A percentile compares a stretch with the other conserved stretches of the same genome.
phyloP scores from a whole-genome alignment of 352 stramenopile species.

The Thalassiosira sp. region DNA sequence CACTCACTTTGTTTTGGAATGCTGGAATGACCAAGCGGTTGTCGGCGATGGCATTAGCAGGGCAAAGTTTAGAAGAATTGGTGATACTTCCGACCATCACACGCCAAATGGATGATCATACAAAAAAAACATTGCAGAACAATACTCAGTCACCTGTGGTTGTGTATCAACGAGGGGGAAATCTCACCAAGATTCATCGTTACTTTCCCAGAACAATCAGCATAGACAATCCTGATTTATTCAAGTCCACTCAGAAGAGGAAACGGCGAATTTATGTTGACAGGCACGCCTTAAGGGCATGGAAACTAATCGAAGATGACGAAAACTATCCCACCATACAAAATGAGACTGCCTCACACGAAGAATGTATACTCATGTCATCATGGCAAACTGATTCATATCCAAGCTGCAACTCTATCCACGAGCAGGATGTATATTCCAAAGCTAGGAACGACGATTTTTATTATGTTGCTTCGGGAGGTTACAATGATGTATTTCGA shows the following conservation, averaged over 20 bases:
- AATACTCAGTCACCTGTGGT: too few relatives aligned
- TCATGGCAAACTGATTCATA: slow-evolving; percentile 19
- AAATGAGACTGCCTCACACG: background rate
- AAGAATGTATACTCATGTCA: slow-evolving; percentile 14
- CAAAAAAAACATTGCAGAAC: too few relatives aligned
- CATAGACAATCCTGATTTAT: background rate
- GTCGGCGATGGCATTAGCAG: background rate
- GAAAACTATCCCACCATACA: slow-evolving; percentile 4
- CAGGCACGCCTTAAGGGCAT: background rate
- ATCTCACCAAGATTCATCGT: background rate
- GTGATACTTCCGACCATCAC: background rate
- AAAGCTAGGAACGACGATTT: slow-evolving; percentile 8
- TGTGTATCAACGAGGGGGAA: too few relatives aligned
- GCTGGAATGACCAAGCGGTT: background rate
- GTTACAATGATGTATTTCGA: slow-evolving; percentile 31
- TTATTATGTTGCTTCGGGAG: slow-evolving; percentile 15
- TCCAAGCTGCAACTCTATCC: slow-evolving; percentile 30
- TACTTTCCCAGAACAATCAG: background rate
- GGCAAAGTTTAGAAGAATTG: background rate
- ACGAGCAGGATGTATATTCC: slow-evolving; percentile 10
- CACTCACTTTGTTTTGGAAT: background rate
- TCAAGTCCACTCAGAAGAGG: background rate
- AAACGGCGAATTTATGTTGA: background rate
- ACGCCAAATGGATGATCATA: background rate
- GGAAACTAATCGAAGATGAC: slow-evolving; percentile 9